Percentiles rank a stretch among this genome's conserved stretches.
These are phyloP conservation scores for Cordyceps cicadae DNA, from an alignment of 2,329 filamentous ascomycete species.

Conservation along the genomic window DNA sequence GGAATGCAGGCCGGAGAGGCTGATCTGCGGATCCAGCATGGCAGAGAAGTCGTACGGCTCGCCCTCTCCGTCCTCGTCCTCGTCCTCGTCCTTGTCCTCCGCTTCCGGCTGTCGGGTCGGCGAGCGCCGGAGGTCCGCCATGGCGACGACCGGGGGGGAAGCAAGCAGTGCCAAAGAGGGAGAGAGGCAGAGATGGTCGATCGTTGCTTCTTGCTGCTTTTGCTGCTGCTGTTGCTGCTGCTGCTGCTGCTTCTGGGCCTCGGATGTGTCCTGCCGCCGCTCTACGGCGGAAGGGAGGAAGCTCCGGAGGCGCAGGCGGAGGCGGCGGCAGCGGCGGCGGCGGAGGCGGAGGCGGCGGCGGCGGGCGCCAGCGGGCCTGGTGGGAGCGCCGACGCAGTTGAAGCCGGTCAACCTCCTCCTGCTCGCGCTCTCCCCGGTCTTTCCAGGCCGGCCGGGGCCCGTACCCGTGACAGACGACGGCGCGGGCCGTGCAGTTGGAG, in stretches of 20 bases:
- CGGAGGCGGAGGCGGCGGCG: not conserved
- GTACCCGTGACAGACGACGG: slow-evolving; percentile 8
- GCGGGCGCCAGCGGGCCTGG: not conserved
- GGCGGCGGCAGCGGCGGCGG: too few relatives aligned
- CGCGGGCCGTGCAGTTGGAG: not conserved
- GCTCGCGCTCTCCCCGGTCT: slow-evolving; percentile 1
- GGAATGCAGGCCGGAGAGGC: not conserved
- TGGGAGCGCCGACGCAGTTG: not conserved
- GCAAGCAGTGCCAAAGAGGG: not conserved
- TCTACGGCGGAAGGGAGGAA: not conserved
- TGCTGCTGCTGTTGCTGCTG: too few relatives aligned
- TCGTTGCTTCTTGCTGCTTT: too few relatives aligned
- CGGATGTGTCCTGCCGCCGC: not conserved
- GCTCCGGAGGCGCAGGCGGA: not conserved
- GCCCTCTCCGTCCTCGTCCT: not conserved
- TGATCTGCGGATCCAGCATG: not conserved
- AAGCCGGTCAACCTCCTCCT: slow-evolving; percentile 2
- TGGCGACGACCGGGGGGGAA: not conserved
- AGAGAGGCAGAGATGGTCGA: not conserved
- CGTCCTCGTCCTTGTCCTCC: not conserved
- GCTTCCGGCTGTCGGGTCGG: not conserved
- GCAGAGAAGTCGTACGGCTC: not conserved
- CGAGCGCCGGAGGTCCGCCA: not conserved
- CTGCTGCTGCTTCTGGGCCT: not conserved
- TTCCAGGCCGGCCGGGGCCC: slow-evolving; percentile 8